These are phyloP conservation scores for Fusarium cicatricum DNA, from an alignment of 2,329 filamentous ascomycete species.

Conservation along the genomic window DNA sequence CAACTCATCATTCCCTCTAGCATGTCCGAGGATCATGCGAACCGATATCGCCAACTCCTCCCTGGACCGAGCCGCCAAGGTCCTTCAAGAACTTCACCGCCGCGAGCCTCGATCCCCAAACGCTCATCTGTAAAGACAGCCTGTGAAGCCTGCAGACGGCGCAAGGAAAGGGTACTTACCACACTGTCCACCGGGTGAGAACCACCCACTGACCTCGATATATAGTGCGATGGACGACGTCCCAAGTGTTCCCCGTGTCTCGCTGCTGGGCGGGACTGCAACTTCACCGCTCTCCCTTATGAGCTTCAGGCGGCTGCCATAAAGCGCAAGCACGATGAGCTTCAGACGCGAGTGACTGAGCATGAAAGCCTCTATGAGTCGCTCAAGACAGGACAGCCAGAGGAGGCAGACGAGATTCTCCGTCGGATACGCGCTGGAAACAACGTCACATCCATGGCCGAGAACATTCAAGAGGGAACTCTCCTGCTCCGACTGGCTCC, in stretches of 20 bases:
- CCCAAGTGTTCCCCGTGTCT: conserved; percentile 22
- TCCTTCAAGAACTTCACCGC: neutral
- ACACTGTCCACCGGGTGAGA: neutral
- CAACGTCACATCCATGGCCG: conserved; percentile 10
- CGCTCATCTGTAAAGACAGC: conserved; percentile 21
- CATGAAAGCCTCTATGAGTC: conserved; percentile 21
- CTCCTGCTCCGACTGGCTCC: neutral
- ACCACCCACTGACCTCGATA: neutral
- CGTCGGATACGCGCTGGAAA: conserved; percentile 21
- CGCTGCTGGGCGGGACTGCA: conserved; percentile 11
- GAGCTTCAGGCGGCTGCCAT: conserved; percentile 14
- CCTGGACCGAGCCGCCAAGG: conserved; percentile 10
- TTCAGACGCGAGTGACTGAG: conserved; percentile 1
- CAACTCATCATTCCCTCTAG: neutral
- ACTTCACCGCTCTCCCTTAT: conserved; percentile 10
- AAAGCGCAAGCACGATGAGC: conserved; percentile 21
- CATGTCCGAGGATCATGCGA: conserved; percentile 3
- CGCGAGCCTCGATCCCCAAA: conserved; percentile 18
- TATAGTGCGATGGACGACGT: conserved; percentile 23
- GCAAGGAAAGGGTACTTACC: conserved; percentile 20
- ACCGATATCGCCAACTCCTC: conserved; percentile 9
- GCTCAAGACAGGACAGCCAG: conserved; percentile 4
- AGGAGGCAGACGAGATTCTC: conserved; percentile 24
- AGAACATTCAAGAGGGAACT: neutral
- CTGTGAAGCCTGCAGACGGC: conserved; percentile 26